Evolutionary conservation across 1,139 yeast species (phyloP).

Genomic region (Suhomyces bokatorum): DNA sequence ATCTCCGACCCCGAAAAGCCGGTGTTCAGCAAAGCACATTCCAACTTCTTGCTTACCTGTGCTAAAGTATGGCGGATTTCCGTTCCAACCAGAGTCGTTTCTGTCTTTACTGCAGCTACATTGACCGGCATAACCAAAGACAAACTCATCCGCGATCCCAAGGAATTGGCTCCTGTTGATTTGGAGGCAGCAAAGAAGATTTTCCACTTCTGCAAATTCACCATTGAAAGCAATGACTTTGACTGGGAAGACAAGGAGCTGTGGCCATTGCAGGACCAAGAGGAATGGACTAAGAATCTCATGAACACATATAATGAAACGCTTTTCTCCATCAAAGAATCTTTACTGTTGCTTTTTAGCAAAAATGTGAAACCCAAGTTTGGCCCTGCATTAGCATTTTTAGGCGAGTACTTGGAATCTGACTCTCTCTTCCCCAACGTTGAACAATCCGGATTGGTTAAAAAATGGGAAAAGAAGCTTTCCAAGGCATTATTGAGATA

Average conservation of each 20-base stretch:
- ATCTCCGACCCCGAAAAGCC: conserved; percentile 25
- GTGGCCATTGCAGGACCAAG: conserved; percentile 56
- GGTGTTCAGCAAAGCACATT: conserved; percentile 40
- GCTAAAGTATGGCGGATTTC: conserved; percentile 65
- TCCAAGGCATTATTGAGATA: conserved; percentile 50
- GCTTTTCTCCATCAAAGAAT: conserved; percentile 48
- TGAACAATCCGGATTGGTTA: conserved; percentile 38
- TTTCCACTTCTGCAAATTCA: conserved; percentile 30
- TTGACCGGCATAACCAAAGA: conserved; percentile 39
- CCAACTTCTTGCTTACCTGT: conserved; percentile 45
- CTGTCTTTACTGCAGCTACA: conserved; percentile 57
- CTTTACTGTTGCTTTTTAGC: conserved; percentile 49
- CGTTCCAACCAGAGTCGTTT: conserved; percentile 50
- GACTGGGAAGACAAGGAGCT: conserved; percentile 35
- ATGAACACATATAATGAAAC: conserved; percentile 49
- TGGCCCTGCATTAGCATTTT: conserved; percentile 52
- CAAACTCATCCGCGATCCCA: conserved; percentile 25
- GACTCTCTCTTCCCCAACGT: conserved; percentile 46
- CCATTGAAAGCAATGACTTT: conserved; percentile 35
- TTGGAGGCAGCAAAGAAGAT: conserved; percentile 29
- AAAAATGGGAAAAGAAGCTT: conserved; percentile 54
- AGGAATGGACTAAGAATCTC: conserved; percentile 53
- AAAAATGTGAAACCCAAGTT: conserved; percentile 58
- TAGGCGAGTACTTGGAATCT: conserved; percentile 53
- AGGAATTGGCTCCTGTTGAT: conserved; percentile 35